phyloP scores from a whole-genome alignment of 768 basidiomycete species.

The Trametes villosa region DNA sequence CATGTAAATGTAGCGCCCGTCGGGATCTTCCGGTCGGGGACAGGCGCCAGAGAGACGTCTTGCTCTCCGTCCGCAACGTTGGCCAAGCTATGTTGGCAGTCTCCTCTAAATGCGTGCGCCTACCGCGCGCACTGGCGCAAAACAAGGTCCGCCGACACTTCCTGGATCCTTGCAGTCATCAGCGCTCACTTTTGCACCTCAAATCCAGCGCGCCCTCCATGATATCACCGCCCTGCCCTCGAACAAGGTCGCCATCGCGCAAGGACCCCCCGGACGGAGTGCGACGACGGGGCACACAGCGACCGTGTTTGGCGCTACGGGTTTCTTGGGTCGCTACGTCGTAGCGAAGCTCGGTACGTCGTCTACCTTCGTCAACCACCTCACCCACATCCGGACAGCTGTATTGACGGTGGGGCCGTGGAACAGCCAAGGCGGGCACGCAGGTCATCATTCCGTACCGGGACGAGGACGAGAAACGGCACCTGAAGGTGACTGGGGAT shows the following conservation, averaged over 20 bases:
- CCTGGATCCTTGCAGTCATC: background rate
- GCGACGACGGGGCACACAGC: slow-evolving; percentile 89
- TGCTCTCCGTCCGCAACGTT: slow-evolving; percentile 28
- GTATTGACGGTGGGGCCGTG: slow-evolving; percentile 1
- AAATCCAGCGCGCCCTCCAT: slow-evolving; percentile 68
- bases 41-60: slow-evolving; percentile 25
- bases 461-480: slow-evolving; percentile 90
- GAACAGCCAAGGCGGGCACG: slow-evolving; percentile 82
- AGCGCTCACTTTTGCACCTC: background rate
- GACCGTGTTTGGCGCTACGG: slow-evolving; percentile 96
- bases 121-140: slow-evolving; percentile 53
- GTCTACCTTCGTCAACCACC: background rate
- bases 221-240: slow-evolving; percentile 67
- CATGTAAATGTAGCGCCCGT: slow-evolving; percentile 3
- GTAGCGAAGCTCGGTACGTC: slow-evolving; percentile 88
- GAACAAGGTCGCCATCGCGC: slow-evolving; percentile 68
- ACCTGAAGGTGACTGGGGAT: slow-evolving; percentile 93
- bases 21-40: slow-evolving; percentile 24
- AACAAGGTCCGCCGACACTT: slow-evolving; percentile 45
- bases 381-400: background rate
- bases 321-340: slow-evolving; percentile 93
- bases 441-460: slow-evolving; percentile 95
- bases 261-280: slow-evolving; percentile 83
- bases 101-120: slow-evolving; percentile 39
- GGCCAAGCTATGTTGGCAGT: slow-evolving; percentile 33